Percentiles rank a stretch among this genome's conserved stretches.
Conservation (phyloP, 768 basidiomycete genomes). For the Strobilomyces confusus region DNA sequence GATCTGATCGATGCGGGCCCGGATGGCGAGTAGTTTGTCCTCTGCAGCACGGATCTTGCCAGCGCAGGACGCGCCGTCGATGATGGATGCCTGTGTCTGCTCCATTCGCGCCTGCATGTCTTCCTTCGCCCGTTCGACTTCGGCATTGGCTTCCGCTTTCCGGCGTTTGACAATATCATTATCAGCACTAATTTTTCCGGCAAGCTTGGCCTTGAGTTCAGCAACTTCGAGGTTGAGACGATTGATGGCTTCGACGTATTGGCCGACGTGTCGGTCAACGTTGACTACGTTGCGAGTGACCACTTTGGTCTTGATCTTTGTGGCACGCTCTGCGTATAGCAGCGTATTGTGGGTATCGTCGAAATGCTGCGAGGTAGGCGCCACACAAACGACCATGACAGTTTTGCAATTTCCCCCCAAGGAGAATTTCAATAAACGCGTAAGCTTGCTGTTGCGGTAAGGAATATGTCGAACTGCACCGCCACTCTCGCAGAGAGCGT, state of each 20-base stretch:
- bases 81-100: conserved; percentile 65
- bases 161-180: conserved; percentile 61
- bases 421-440: conserved; percentile 94
- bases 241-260: conserved; percentile 93
- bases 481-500: conserved; percentile 93
- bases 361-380: conserved; percentile 92
- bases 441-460: conserved; percentile 97
- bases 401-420: conserved; percentile 99
- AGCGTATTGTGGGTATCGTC: conserved; percentile 99
- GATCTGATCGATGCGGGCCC: conserved; percentile 56
- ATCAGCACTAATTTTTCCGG: conserved; percentile 63
- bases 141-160: conserved; percentile 64
- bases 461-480: conserved; percentile 87
- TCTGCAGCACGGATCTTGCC: conserved; percentile 71
- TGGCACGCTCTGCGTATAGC: conserved; percentile 95
- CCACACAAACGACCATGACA: conserved; percentile 98
- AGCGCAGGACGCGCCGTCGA: conserved; percentile 71
- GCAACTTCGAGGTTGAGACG: conserved; percentile 79
- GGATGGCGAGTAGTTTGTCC: conserved; percentile 60
- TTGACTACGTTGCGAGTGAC: conserved; percentile 94
- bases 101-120: conserved; percentile 72
- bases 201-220: conserved; percentile 81
- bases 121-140: conserved; percentile 68
- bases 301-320: conserved; percentile 97
- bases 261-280: conserved; percentile 91